Conservation (phyloP, 78 protist genomes). For the Abeoforma whisleri region DNA sequence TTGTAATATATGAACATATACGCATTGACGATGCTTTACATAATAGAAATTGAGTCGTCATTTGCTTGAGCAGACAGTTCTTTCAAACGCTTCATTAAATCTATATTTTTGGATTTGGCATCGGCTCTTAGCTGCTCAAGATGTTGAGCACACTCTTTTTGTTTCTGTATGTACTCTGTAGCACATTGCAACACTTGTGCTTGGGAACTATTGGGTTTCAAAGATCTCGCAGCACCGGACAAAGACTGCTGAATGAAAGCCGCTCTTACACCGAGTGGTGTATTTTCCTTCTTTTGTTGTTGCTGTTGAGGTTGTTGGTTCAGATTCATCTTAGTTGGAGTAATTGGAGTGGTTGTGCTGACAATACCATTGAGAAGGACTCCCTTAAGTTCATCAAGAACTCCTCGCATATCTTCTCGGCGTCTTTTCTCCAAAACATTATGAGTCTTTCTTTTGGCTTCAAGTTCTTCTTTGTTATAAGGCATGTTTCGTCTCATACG, state of each 20-base stretch:
- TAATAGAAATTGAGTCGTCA: no score
- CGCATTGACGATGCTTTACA: no score
- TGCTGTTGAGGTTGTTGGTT: not conserved
- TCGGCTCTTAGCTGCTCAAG: not conserved
- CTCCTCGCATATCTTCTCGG: slow-evolving; percentile 3
- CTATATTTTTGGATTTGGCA: no score
- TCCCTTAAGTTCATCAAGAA: not conserved
- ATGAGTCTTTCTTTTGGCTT: not conserved
- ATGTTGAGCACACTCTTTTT: not conserved
- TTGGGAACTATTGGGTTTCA: not conserved
- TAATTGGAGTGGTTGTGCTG: not conserved
- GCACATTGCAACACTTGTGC: not conserved
- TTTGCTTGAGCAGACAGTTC: no score
- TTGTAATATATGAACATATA: no score
- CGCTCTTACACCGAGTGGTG: no score
- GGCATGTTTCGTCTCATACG: not conserved
- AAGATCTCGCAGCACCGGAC: not conserved
- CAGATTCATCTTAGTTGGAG: no score
- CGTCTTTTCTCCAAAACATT: not conserved
- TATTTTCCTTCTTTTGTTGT: no score
- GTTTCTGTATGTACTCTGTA: not conserved
- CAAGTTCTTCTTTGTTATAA: not conserved
- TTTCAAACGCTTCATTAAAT: no score
- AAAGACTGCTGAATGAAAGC: not conserved
- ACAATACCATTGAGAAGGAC: not conserved